phyloP scores from a whole-genome alignment of 805 yeast species.

The Suhomyces xylopsoci region DNA sequence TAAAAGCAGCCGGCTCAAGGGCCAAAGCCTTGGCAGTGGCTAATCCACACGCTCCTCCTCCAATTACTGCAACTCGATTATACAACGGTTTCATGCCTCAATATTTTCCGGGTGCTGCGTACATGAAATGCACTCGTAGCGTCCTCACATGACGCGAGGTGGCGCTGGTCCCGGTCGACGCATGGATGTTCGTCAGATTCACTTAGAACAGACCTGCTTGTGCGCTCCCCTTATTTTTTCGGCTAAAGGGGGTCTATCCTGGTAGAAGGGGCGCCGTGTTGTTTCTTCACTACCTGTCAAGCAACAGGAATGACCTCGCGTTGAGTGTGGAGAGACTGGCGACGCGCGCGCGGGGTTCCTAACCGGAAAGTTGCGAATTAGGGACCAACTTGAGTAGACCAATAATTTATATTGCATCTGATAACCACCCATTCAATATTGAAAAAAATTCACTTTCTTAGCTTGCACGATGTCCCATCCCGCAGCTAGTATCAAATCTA shows the following conservation, averaged over 20 bases:
- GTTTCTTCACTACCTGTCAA: too few relatives aligned
- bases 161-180: neutral
- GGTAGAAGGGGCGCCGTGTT: neutral
- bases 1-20: slow-evolving; percentile 21
- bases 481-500: slow-evolving; percentile 40
- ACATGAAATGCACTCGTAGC: neutral
- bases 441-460: neutral
- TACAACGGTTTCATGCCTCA: neutral
- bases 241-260: neutral
- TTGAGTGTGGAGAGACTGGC: neutral
- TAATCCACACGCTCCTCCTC: slow-evolving; percentile 26
- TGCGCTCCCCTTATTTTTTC: neutral
- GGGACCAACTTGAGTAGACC: neutral
- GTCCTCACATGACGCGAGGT: neutral
- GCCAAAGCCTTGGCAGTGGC: slow-evolving; percentile 24
- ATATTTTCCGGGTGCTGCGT: neutral
- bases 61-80: slow-evolving; percentile 21
- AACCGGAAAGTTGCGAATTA: neutral
- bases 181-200: neutral
- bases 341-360: neutral
- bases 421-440: neutral
- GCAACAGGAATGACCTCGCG: neutral
- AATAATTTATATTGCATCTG: neutral
- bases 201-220: neutral
- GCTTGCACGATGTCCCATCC: slow-evolving; percentile 38